Conservation (phyloP, 192 early-diverging fungal species). For the Podila epicladia region DNA sequence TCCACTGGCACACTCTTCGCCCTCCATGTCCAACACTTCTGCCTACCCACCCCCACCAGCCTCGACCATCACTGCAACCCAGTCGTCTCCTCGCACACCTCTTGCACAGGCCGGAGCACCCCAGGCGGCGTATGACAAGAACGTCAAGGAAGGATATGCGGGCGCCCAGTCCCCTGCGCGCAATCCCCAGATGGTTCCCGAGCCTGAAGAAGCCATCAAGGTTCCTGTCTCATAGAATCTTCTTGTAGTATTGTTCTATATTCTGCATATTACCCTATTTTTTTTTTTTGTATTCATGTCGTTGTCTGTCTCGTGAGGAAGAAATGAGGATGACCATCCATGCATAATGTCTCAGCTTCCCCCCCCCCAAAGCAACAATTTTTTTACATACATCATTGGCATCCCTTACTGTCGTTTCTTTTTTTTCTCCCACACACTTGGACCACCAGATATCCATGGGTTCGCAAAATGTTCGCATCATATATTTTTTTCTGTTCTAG, state of each 20-base stretch:
- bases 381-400: too few species aligned
- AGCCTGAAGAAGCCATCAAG: conserved; percentile 8
- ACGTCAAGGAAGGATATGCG: conserved; percentile 12
- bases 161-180: conserved; percentile 5
- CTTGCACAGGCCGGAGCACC: background rate
- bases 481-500: too few species aligned
- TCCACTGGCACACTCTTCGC: conserved; percentile 14
- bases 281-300: too few species aligned
- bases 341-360: too few species aligned
- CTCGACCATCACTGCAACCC: background rate
- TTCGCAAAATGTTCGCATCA: too few species aligned
- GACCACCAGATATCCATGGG: too few species aligned
- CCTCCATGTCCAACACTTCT: conserved; percentile 26
- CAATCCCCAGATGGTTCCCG: conserved; percentile 25
- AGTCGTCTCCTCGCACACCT: conserved; percentile 15
- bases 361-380: too few species aligned
- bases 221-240: background rate
- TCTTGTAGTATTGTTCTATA: background rate
- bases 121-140: conserved; percentile 9
- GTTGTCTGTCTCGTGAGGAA: too few species aligned
- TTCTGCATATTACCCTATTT: background rate
- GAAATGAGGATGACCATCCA: too few species aligned
- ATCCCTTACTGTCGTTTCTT: too few species aligned
- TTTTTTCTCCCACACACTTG: too few species aligned
- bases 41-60: conserved; percentile 15